A percentile compares a stretch with the other conserved stretches of the same genome.
These are phyloP conservation scores for Backusella parvicylindrica DNA, from an alignment of 192 early-diverging fungal species.

Conservation along the genomic window DNA sequence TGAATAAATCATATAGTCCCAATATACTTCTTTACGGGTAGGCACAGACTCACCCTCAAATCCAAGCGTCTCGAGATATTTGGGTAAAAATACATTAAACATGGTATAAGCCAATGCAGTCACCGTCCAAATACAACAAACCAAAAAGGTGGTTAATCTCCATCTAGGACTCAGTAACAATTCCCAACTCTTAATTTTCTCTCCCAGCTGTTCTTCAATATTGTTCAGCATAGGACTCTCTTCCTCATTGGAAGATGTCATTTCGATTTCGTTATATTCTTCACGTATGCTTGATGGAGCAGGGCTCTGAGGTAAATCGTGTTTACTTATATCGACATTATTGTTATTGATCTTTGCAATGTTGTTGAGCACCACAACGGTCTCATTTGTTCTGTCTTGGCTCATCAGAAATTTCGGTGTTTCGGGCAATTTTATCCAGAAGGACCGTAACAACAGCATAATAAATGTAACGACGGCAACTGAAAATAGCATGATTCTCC, in stretches of 20 bases:
- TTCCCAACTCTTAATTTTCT: not conserved
- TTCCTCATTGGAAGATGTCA: conserved; percentile 4
- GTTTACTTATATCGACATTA: conserved; percentile 5
- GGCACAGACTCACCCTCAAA: conserved; percentile 30
- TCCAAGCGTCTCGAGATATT: conserved; percentile 64
- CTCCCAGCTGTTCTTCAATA: not conserved
- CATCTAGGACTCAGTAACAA: conserved; percentile 49
- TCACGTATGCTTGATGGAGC: conserved; percentile 4
- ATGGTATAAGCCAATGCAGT: conserved; percentile 80
- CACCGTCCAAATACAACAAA: conserved; percentile 78
- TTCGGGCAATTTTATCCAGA: conserved; percentile 70
- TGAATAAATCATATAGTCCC: conserved; percentile 73
- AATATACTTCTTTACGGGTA: conserved; percentile 55
- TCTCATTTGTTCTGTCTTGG: conserved; percentile 59
- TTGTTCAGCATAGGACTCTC: not conserved
- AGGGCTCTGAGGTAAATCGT: conserved; percentile 15
- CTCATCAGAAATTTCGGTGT: conserved; percentile 77
- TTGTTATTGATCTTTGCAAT: conserved; percentile 64
- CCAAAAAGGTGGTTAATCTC: conserved; percentile 59
- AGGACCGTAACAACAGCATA: conserved; percentile 70
- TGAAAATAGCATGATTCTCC: conserved; percentile 72
- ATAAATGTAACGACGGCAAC: conserved; percentile 57
- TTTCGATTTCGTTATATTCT: conserved; percentile 1
- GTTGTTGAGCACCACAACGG: conserved; percentile 61
- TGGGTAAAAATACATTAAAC: conserved; percentile 85